Percentiles rank a stretch among this genome's conserved stretches.
Conservation (phyloP, 441 rosid species). For the Erodium texanum region DNA sequence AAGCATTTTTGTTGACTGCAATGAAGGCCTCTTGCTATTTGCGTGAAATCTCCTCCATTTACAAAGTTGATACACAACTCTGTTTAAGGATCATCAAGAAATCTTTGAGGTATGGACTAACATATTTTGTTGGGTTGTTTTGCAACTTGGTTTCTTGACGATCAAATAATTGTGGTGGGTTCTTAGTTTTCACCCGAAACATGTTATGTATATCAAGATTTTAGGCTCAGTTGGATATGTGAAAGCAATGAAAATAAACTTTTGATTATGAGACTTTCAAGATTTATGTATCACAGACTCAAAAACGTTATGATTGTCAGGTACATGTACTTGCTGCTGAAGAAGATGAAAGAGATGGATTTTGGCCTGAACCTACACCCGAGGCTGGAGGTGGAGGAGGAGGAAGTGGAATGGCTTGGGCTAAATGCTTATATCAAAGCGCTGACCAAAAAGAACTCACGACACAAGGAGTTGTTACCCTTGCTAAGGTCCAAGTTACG, state of each 20-base stretch:
- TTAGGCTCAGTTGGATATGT: background rate
- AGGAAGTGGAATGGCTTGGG: conserved; percentile 84
- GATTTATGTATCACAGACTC: background rate
- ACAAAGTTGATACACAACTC: conserved; percentile 33
- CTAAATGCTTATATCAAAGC: conserved; percentile 53
- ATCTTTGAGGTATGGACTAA: conserved; percentile 46
- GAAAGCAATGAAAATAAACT: no score
- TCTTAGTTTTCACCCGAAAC: background rate
- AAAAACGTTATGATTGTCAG: conserved; percentile 25
- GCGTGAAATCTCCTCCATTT: conserved; percentile 40
- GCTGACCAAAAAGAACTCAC: conserved; percentile 51
- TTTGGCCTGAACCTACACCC: conserved; percentile 28
- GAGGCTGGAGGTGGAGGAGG: conserved; percentile 31
- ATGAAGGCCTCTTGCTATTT: conserved; percentile 82
- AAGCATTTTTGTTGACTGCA: conserved; percentile 67
- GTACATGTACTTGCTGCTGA: conserved; percentile 47
- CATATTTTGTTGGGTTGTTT: background rate
- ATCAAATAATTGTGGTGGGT: background rate
- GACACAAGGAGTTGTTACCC: conserved; percentile 40
- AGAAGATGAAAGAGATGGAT: conserved; percentile 30
- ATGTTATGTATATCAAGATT: background rate
- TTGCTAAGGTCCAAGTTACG: conserved; percentile 33
- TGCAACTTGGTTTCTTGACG: background rate
- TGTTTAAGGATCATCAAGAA: conserved; percentile 34
- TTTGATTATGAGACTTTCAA: background rate